These are phyloP conservation scores for Mallotus repandus DNA, from an alignment of 441 rosid genomes.

Conservation along the genomic window DNA sequence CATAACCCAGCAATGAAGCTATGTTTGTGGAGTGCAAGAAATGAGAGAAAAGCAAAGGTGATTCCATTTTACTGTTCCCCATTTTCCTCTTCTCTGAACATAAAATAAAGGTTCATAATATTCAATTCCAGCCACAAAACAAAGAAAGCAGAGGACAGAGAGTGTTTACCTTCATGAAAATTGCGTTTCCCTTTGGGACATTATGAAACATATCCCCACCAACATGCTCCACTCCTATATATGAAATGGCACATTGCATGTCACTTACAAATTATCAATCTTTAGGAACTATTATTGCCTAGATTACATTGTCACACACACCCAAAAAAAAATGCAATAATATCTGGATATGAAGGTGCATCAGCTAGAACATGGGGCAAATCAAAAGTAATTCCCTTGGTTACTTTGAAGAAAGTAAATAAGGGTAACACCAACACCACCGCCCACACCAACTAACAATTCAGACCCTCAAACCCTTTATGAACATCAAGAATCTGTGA, in stretches of 20 bases:
- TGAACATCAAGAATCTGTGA: conserved; percentile 50
- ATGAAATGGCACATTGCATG: no score
- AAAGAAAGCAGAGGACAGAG: not conserved
- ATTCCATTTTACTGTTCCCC: no score
- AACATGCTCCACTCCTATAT: conserved; percentile 53
- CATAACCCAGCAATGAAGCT: no score
- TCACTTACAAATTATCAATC: no score
- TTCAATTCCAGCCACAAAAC: no score
- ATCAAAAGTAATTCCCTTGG: conserved; percentile 59
- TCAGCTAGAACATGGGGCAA: conserved; percentile 58
- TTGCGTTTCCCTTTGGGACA: conserved; percentile 72
- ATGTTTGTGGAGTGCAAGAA: no score
- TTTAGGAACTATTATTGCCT: no score
- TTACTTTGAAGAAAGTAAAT: conserved; percentile 51
- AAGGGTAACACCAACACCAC: conserved; percentile 37
- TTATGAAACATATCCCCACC: conserved; percentile 79
- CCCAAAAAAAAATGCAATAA: no score
- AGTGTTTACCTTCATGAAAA: conserved; percentile 61
- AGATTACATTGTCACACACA: no score
- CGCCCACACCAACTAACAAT: conserved; percentile 64
- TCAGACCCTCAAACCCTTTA: conserved; percentile 56
- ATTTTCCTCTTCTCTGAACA: no score
- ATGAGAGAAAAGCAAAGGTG: no score
- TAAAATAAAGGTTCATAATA: no score
- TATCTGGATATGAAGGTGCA: conserved; percentile 58